Base-by-base conservation (phyloP, 306 rosid genomes). In the Prunus mume region DNA sequence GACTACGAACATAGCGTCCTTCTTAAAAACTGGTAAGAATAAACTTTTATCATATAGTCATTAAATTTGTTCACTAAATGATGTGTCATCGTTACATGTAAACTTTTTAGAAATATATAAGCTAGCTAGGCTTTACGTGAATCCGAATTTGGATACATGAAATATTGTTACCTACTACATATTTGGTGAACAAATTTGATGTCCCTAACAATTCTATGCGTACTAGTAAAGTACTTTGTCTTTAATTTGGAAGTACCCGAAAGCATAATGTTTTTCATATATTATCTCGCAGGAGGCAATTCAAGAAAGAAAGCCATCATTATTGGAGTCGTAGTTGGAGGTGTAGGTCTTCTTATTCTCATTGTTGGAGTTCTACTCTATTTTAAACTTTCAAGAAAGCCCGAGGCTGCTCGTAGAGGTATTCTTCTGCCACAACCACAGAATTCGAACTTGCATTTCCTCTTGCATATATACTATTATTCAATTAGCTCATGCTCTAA, bases 251-350 rank as follows among this genome's bases (percentile, higher is more conserved):
- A 32, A 32, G 1, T 32, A 5, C 38, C 38, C 8, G 38, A 32
- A 32, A 32, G 8, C 38, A 34, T 34, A 34, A 34, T 34, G 41
- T 34, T 34, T 34, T 34, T 34, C 41, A 34, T 34, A 34, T 34
- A 1, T 34, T 34, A 34, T 34, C 41, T 6, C 0, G 61, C 64
- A 74, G 84, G 79, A 47, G 60, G 72, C 1, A 69, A 27, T 66
- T 83, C 87, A n/a, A 87, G 78, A 73, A 88, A 88, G 58, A 88
- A 88, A 34, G 69, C 75, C 27, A 83, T 87, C 27, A 82, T 91
- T 71, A 88, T 91, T 78, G 96, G 96, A 49, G 96, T 88, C 30
- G 84, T 79, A 51, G 84, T 69, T 65, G 96, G 96, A 79, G 96
- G 93, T 55, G 91, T 54, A 19, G 91, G 54, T 64, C 73, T 86